A percentile compares a stretch with the other conserved stretches of the same genome.
These are phyloP conservation scores for Leucosporidium scottii DNA, from an alignment of 768 basidiomycete species.

Conservation along the genomic window DNA sequence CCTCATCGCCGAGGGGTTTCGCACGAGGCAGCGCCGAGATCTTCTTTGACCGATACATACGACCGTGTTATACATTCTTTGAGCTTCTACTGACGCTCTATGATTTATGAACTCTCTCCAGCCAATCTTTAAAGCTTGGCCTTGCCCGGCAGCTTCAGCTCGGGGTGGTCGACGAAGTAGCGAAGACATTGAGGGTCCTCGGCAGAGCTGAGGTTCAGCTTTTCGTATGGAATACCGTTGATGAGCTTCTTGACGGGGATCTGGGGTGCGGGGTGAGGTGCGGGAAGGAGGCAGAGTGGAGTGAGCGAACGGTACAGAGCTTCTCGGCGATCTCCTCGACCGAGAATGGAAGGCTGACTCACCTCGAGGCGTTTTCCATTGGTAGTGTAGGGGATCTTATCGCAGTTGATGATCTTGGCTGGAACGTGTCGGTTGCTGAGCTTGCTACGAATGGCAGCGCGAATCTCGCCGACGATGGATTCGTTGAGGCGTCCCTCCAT, in stretches of 20 bases:
- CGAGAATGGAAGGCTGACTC: background rate
- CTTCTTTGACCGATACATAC: no score
- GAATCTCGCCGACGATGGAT: conserved; percentile 26
- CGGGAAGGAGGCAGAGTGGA: background rate
- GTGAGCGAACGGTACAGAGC: no score
- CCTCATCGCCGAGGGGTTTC: no score
- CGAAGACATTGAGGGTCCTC: conserved; percentile 22
- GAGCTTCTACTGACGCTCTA: no score
- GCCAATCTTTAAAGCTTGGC: conserved; percentile 10
- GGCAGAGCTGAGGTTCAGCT: conserved; percentile 29
- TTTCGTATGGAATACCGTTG: conserved; percentile 29
- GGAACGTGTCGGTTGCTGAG: conserved; percentile 36
- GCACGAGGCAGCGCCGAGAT: no score
- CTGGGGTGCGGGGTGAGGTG: background rate
- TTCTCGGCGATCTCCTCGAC: background rate
- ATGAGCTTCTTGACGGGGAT: conserved; percentile 35
- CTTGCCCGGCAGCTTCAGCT: conserved; percentile 18
- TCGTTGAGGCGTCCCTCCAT: conserved; percentile 14
- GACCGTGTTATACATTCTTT: no score
- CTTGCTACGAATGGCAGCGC: conserved; percentile 20
- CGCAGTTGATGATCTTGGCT: conserved; percentile 24
- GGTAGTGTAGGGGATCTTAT: conserved; percentile 28
- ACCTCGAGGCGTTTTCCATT: conserved; percentile 37
- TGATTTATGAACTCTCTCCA: no score
- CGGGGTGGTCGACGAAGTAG: conserved; percentile 36